These are phyloP conservation scores for Tephrocybe rancida DNA, from an alignment of 768 basidiomycete species.

Conservation along the genomic window DNA sequence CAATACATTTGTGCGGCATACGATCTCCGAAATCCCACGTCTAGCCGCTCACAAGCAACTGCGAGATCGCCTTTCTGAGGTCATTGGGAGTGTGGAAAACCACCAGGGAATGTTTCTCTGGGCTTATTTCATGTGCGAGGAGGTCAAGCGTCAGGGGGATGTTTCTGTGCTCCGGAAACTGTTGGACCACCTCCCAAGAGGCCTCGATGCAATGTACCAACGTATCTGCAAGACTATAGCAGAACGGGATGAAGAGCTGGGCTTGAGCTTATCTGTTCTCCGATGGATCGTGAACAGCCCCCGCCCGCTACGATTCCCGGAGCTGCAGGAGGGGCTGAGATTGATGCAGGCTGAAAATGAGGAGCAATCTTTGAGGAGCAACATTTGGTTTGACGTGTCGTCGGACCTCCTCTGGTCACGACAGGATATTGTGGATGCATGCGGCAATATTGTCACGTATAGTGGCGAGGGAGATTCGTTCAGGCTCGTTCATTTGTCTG, in stretches of 20 bases:
- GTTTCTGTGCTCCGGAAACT: neutral
- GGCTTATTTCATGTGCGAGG: slow-evolving; percentile 1
- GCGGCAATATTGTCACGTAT: neutral
- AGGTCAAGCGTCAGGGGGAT: neutral
- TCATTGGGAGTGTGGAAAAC: neutral
- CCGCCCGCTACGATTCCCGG: neutral
- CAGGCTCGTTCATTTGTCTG: neutral
- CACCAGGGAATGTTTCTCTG: slow-evolving; percentile 5
- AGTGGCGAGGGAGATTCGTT: neutral
- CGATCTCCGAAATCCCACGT: too few relatives aligned
- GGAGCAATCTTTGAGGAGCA: neutral
- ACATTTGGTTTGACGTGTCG: neutral
- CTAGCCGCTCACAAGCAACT: neutral
- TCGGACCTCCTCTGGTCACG: neutral
- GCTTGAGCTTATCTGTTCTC: neutral
- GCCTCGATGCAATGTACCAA: neutral
- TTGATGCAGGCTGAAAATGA: neutral
- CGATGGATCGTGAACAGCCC: neutral
- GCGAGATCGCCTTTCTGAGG: neutral
- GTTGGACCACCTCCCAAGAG: neutral
- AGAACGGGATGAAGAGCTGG: neutral
- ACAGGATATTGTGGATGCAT: neutral
- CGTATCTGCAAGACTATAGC: neutral
- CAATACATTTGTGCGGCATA: too few relatives aligned
- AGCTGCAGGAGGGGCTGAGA: neutral